Percentiles rank a stretch among this genome's conserved stretches.
Evolutionary conservation across 139 green algal genomes (phyloP).

Genomic region (Chlorella ohadii): DNA sequence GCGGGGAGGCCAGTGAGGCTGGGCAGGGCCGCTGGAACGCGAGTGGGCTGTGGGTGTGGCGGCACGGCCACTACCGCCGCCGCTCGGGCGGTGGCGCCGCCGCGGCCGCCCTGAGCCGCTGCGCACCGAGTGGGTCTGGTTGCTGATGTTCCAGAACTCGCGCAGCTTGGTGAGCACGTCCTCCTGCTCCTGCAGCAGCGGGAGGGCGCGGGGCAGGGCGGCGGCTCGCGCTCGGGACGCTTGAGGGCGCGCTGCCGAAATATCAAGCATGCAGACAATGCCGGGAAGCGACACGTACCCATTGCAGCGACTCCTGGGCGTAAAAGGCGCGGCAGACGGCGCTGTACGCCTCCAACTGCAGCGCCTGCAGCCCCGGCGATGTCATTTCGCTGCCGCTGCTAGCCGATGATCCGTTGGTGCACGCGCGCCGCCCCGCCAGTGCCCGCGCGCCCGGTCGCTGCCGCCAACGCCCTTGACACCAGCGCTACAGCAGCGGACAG

Average conservation of each 20-base stretch:
- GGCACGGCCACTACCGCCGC: not conserved
- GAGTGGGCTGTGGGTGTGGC: not conserved
- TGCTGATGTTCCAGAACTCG: conserved; percentile 37
- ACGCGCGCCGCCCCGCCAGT: no score
- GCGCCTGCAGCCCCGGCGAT: conserved; percentile 15
- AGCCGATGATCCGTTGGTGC: no score
- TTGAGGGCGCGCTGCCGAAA: not conserved
- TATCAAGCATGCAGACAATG: not conserved
- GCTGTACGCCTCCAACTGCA: conserved; percentile 55
- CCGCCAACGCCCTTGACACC: no score
- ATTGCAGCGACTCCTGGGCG: not conserved
- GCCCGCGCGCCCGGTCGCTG: no score
- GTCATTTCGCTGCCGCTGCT: no score
- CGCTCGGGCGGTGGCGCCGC: not conserved
- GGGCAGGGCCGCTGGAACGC: no score
- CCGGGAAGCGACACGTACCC: not conserved
- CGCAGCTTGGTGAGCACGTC: conserved; percentile 52
- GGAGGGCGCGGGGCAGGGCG: not conserved
- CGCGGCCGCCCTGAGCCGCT: not conserved
- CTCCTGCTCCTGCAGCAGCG: conserved; percentile 44
- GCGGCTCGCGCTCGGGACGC: not conserved
- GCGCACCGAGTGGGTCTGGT: conserved; percentile 37
- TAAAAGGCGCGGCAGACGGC: conserved; percentile 54
- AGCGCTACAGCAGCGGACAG: no score
- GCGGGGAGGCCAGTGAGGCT: no score